Base-by-base conservation (phyloP, 1,284 basidiomycete genomes). In the Phellopilus nigrolimitatus region DNA sequence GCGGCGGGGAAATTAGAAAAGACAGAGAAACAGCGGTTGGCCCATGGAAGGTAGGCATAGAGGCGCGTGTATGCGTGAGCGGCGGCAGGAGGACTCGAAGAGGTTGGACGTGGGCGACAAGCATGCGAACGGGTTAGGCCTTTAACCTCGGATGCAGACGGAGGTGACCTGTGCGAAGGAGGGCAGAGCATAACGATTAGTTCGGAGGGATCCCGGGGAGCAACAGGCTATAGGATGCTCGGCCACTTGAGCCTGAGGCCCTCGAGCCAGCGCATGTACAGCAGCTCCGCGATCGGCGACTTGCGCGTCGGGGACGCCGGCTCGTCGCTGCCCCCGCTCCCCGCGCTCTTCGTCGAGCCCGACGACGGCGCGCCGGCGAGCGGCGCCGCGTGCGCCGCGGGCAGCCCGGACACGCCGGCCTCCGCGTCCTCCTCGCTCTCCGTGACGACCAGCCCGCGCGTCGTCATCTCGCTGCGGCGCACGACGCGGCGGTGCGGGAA, bases 181-280 rank as follows among this genome's bases (percentile, higher is more conserved):
- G 8, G 41, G 41, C 24, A 12, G 6, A 8, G 7, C 15, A 13
- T 15, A 10, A 24, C 6, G 21, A 24, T 27, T 6, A 24, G n/a
- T n/a, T n/a, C n/a, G n/a, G 12, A 28, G 28, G 7, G 7, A 13
- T 15, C 5, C 15, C 7, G 10, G 24, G 41, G 17, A 42, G 40
- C 40, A 15, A 25, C 9, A 12, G 12, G 12, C 52, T 70, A 85
- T 55, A 83, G 66, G 49, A 88, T 73, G 61, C 74, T 87, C 3
- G 90, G 88, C 91, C 91, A 92, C 64, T 91, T 92, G 62, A 92
- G 71, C 68, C 82, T 85, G 49, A 97, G 68, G 1, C 92, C 93
- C 63, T 97, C 91, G 22, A 97, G 71, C 95, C 95, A 98, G 42
- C 95, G 81, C 74, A 95, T 87, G 66, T 97, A 98, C 24, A 98